Evolutionary conservation across 768 basidiomycete species (phyloP), one percentile per base, ranked within the genome.

Genomic region (Lactarius evosmus): DNA sequence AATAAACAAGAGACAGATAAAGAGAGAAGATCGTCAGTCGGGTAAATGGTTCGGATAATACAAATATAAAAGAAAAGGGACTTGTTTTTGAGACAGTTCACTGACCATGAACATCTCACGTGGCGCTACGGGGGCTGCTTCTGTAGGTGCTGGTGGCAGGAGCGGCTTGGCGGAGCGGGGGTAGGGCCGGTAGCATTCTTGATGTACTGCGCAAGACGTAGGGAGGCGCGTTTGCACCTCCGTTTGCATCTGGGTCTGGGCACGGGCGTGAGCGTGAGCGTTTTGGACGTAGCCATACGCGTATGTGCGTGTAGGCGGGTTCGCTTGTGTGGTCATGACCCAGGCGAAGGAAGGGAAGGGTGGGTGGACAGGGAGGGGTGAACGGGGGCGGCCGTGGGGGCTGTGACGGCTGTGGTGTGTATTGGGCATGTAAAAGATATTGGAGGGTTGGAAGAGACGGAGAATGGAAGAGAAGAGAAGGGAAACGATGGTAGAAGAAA

Each of bases 261-360:
- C 29, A 14, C 22, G 41, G 22, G 56, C 46, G 8, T 32, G 56
- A 9, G 30, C 19, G 14, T 34, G 46, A 14, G 54, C 59, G 14
- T 56, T 65, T 51, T 61, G 55, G 19, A 57, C 33, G 49, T 65
- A 65, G 16, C 64, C 64, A n/a, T 44, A 16, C 12, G 64, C 32
- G 41, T 61, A 57, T 17, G 49, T 55, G 4, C 9, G 7, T 14
- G 49, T 22, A 0, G 64, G 64, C 3, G 64, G 64, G 50, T 65
- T 65, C 17, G 55, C 38, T 34, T 65, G 32, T 38, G 64, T 16
- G 25, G 50, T 56, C 36, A 65, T 61, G 19, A 65, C 64, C 64
- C 64, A 65, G 3, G 64, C 32, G 27, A 65, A 36, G 9, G 64
- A 65, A 12, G 64, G 64, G 60, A 65, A 65, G 17, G 63, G 58